Base-by-base conservation (phyloP, 2,329 filamentous ascomycete genomes). In the Dactylella cylindrospora region DNA sequence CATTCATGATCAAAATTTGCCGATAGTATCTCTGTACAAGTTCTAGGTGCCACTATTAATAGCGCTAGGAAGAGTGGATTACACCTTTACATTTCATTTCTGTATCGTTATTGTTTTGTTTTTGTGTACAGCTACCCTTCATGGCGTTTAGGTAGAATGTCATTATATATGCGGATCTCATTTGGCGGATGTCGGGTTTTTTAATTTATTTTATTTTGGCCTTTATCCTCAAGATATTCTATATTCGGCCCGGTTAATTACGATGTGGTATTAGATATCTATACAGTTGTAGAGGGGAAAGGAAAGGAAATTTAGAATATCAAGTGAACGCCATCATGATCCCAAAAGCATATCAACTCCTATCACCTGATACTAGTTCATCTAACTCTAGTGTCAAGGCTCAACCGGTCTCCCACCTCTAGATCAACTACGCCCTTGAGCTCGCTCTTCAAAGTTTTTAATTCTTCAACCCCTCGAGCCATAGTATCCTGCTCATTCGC, bases 401-500 rank as follows among this genome's bases (percentile, higher is more conserved):
- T 67, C 32, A 69, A 44, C 15, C 67, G 66, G 47, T 68, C 67
- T 7, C 57, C 67, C 31, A 66, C 62, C 28, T 69, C 67, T 19
- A 69, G 53, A 23, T 68, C 67, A 31, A 66, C 66, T 33, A 69
- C 65, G 8, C 67, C 67, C 50, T 65, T 66, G 20, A 69, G 44
- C 20, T 66, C 31, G 22, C 65, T 65, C 41, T 65, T 67, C 22
- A 69, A 53, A 10, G 47, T 57, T 39, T 62, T 67, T 40, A 69
- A 15, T 32, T 67, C 67, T 20, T 66, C 64, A 29, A 66, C 54
- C 5, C 59, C 67, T 19, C 57, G 53, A 19, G 60, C 67, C 41
- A 69, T 55, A 10, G 62, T 67, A 33, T 69, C 67, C 28, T 68
- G 65, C 32, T 69, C 67, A 19, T 67, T 67, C 19, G 66, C 67